A percentile compares a stretch with the other conserved stretches of the same genome.
These are phyloP conservation scores for Phytopythium kandeliae DNA, from an alignment of 352 stramenopile genomes.

Conservation along the genomic window DNA sequence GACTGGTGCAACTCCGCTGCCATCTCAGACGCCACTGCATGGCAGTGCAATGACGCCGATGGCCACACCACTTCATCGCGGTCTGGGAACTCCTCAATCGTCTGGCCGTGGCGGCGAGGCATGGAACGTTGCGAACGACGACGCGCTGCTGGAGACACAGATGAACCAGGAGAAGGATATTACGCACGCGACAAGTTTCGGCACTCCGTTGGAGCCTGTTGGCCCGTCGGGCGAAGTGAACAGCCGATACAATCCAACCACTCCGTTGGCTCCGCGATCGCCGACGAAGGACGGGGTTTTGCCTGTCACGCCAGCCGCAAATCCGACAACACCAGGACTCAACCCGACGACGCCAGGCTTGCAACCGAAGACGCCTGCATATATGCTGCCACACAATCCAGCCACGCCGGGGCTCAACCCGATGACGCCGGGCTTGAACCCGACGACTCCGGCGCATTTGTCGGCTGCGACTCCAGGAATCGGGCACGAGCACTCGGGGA, in stretches of 20 bases:
- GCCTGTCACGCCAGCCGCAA: slow-evolving; percentile 59
- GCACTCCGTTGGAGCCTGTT: slow-evolving; percentile 72
- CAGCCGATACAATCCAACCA: slow-evolving; percentile 49
- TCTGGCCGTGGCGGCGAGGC: slow-evolving; percentile 55
- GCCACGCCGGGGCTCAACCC: slow-evolving; percentile 78
- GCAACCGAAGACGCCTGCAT: slow-evolving; percentile 68
- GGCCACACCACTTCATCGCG: slow-evolving; percentile 81
- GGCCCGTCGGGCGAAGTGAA: slow-evolving; percentile 60
- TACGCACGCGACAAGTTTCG: slow-evolving; percentile 83
- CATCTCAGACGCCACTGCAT: slow-evolving; percentile 80
- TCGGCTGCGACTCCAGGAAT: slow-evolving; percentile 68
- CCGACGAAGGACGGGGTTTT: slow-evolving; percentile 57
- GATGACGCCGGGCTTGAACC: slow-evolving; percentile 74
- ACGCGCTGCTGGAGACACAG: slow-evolving; percentile 78
- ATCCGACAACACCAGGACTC: slow-evolving; percentile 72
- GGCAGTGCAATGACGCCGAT: slow-evolving; percentile 83
- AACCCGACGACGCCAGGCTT: slow-evolving; percentile 80
- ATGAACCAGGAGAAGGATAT: slow-evolving; percentile 90
- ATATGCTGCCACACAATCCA: slow-evolving; percentile 74
- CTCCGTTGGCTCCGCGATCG: slow-evolving; percentile 54
- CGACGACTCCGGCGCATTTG: slow-evolving; percentile 63
- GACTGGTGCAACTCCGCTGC: slow-evolving; percentile 70
- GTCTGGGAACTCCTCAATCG: slow-evolving; percentile 68
- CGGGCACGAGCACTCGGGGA: slow-evolving; percentile 56
- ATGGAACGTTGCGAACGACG: slow-evolving; percentile 86